phyloP scores from a whole-genome alignment of 1,139 yeast species.

The Saccharomyces hybrid region DNA sequence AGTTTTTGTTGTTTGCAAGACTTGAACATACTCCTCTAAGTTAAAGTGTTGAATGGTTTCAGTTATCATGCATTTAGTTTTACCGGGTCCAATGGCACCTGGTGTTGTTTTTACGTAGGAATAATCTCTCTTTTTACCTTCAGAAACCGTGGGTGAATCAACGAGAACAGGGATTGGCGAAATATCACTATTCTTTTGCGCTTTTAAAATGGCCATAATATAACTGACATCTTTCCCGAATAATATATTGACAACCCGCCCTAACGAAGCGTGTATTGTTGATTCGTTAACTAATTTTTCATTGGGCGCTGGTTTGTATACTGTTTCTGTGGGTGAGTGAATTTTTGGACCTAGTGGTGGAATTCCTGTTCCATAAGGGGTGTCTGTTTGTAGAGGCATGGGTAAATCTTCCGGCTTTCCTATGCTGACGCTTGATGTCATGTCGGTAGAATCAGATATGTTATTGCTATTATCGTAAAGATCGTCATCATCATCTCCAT shows the following conservation, averaged over 20 bases:
- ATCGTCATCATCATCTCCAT: constrained; percentile 2
- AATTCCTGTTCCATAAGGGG: constrained; percentile 2
- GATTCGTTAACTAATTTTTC: constrained; percentile 63
- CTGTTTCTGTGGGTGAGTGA: constrained; percentile 48
- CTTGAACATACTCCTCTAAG: constrained; percentile 46
- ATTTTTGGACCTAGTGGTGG: constrained; percentile 33
- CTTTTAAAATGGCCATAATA: constrained; percentile 43
- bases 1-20: constrained; percentile 63
- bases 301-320: constrained; percentile 44
- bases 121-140: constrained; percentile 44
- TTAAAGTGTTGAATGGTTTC: constrained; percentile 61
- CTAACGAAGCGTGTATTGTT: constrained; percentile 65
- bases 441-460: constrained; percentile 16
- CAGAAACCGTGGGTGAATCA: constrained; percentile 18
- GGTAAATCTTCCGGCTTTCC: background rate
- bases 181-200: constrained; percentile 67
- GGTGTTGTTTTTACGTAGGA: constrained; percentile 70
- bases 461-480: constrained; percentile 1
- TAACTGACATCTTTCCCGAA: constrained; percentile 66
- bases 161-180: constrained; percentile 45
- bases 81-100: constrained; percentile 89
- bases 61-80: constrained; percentile 68
- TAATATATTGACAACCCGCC: constrained; percentile 56
- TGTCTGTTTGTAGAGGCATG: background rate
- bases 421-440: constrained; percentile 16